Percentiles rank a stretch among this genome's conserved stretches.
These are phyloP conservation scores for Mycotypha africana DNA, from an alignment of 371 early-diverging fungal genomes.

Conservation along the genomic window DNA sequence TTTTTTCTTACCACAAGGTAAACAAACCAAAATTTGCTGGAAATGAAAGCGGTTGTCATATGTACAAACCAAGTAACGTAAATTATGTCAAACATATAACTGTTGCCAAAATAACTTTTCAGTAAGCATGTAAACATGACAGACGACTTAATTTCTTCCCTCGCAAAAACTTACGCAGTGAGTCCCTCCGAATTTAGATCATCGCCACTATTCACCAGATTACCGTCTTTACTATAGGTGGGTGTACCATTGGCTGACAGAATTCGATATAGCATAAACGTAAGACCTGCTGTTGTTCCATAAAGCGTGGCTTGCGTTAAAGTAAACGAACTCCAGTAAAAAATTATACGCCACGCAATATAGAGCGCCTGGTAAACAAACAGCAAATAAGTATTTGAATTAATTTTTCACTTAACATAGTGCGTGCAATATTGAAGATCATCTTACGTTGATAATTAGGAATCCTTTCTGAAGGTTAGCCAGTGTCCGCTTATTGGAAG, in stretches of 20 bases:
- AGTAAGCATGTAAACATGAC: no score
- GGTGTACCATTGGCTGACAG: constrained; percentile 52
- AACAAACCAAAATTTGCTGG: constrained; percentile 65
- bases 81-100: constrained; percentile 81
- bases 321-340: constrained; percentile 50
- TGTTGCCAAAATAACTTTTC: no score
- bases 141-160: no score
- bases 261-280: constrained; percentile 46
- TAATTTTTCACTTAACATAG: neutral
- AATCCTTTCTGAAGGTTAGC: constrained; percentile 55
- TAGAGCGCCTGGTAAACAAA: constrained; percentile 55
- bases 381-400: no score
- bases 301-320: constrained; percentile 42
- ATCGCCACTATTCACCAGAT: constrained; percentile 58
- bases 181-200: constrained; percentile 74
- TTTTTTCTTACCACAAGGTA: constrained; percentile 50
- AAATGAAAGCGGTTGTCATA: constrained; percentile 59
- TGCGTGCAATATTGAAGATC: neutral
- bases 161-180: constrained; percentile 65
- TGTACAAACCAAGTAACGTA: constrained; percentile 82
- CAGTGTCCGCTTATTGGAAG: constrained; percentile 58
- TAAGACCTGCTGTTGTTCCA: constrained; percentile 40
- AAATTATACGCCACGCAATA: constrained; percentile 51
- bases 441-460: constrained; percentile 59
- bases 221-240: constrained; percentile 49